Percentiles rank a stretch among this genome's conserved stretches.
These are phyloP conservation scores for Lithohypha guttulata DNA, from an alignment of 2,329 filamentous ascomycete species.

Conservation along the genomic window DNA sequence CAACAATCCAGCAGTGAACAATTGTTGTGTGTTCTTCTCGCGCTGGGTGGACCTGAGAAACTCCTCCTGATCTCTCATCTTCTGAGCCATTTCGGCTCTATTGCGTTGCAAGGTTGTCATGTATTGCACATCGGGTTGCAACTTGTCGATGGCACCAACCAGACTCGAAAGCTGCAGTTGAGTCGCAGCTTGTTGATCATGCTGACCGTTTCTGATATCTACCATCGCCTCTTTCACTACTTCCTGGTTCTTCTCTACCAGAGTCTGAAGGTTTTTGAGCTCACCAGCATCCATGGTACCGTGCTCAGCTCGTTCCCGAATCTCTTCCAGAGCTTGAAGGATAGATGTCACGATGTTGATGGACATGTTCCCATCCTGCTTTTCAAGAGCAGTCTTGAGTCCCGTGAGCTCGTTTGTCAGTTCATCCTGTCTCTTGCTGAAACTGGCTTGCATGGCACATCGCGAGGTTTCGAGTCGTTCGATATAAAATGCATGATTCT, in stretches of 20 bases:
- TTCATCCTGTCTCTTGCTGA: constrained; percentile 3
- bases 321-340: background rate
- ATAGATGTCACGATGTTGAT: background rate
- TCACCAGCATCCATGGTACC: background rate
- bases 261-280: background rate
- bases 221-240: background rate
- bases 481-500: constrained; percentile 14
- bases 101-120: background rate
- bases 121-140: background rate
- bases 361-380: background rate
- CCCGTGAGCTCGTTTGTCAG: background rate
- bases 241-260: background rate
- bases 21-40: background rate
- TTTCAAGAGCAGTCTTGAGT: background rate
- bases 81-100: background rate
- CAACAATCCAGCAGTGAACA: background rate
- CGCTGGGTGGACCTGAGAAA: background rate
- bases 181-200: background rate
- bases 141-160: background rate
- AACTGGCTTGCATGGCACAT: background rate
- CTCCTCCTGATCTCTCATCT: background rate
- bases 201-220: background rate
- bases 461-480: constrained; percentile 11
- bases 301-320: background rate
- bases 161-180: background rate